These are phyloP conservation scores for Calocybe gangraenosa DNA, from an alignment of 768 basidiomycete genomes.

Conservation along the genomic window DNA sequence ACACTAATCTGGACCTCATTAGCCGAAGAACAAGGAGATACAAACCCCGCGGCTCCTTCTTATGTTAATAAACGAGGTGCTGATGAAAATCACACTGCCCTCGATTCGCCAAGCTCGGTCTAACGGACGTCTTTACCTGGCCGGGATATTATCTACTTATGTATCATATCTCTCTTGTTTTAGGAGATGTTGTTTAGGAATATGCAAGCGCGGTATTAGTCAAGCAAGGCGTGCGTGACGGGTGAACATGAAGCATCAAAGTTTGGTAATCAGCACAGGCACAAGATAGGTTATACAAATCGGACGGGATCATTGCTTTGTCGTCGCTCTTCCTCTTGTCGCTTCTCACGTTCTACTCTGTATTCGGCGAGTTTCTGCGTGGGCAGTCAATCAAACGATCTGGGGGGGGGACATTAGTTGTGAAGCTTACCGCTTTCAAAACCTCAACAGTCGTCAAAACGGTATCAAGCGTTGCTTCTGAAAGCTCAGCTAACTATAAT, in stretches of 20 bases:
- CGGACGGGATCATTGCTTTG: slow-evolving; percentile 17
- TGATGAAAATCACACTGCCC: slow-evolving; percentile 3
- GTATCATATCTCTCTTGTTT: no score
- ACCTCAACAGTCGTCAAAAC: slow-evolving; percentile 53
- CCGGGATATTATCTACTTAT: no score
- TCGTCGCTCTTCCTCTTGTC: slow-evolving; percentile 25
- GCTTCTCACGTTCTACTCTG: slow-evolving; percentile 45
- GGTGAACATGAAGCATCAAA: no score
- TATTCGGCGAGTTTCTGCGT: slow-evolving; percentile 47
- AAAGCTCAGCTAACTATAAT: slow-evolving; percentile 55
- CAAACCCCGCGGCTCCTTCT: slow-evolving; percentile 16
- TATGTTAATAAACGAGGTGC: slow-evolving; percentile 20
- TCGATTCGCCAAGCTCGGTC: neutral
- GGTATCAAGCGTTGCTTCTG: slow-evolving; percentile 63
- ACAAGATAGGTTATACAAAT: no score
- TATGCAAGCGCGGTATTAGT: no score
- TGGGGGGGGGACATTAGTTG: slow-evolving; percentile 16
- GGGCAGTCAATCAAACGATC: slow-evolving; percentile 20
- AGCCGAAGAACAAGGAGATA: slow-evolving; percentile 23
- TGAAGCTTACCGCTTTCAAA: slow-evolving; percentile 51
- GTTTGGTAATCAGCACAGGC: no score
- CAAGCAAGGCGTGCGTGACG: no score
- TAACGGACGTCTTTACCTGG: neutral
- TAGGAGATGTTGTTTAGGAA: no score
- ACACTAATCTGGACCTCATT: neutral